A percentile compares a stretch with the other conserved stretches of the same genome.
These are phyloP conservation scores for Mortierella sp. DNA, from an alignment of 371 early-diverging fungal genomes.

Conservation along the genomic window DNA sequence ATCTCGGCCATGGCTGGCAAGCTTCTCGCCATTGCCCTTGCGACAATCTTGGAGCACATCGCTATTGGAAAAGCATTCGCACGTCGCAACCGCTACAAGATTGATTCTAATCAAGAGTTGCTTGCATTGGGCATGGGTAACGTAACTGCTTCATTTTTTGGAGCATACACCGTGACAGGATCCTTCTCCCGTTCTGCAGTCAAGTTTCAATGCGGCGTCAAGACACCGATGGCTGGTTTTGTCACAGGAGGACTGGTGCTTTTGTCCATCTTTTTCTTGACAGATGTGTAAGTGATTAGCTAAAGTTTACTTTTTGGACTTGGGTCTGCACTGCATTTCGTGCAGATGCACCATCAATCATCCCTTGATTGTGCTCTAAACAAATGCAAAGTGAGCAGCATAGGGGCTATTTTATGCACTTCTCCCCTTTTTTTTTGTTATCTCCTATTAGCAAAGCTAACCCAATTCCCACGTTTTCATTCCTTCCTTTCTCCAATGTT, in stretches of 20 bases:
- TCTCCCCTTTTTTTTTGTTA: not conserved
- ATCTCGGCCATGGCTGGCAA: constrained; percentile 63
- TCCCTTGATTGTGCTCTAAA: too few species aligned
- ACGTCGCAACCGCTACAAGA: constrained; percentile 64
- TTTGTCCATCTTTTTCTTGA: constrained; percentile 79
- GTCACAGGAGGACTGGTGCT: constrained; percentile 81
- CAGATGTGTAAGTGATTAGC: constrained; percentile 64
- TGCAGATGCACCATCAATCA: too few species aligned
- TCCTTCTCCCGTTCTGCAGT: constrained; percentile 90
- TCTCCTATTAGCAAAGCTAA: not conserved
- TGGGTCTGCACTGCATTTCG: not conserved
- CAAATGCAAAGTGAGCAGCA: too few species aligned
- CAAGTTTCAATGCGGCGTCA: constrained; percentile 65
- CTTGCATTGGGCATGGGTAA: constrained; percentile 85
- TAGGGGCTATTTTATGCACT: too few species aligned
- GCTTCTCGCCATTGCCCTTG: constrained; percentile 74
- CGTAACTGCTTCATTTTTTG: constrained; percentile 83
- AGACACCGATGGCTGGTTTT: constrained; percentile 81
- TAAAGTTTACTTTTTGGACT: not conserved
- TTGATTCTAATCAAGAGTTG: constrained; percentile 84
- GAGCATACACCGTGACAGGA: constrained; percentile 87
- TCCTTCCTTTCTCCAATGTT: not conserved
- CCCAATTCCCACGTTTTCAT: constrained; percentile 6
- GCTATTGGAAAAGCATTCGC: constrained; percentile 87
- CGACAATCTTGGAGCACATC: constrained; percentile 88